Conservation (phyloP, 1,284 basidiomycete species). For the Gomphus sp. region DNA sequence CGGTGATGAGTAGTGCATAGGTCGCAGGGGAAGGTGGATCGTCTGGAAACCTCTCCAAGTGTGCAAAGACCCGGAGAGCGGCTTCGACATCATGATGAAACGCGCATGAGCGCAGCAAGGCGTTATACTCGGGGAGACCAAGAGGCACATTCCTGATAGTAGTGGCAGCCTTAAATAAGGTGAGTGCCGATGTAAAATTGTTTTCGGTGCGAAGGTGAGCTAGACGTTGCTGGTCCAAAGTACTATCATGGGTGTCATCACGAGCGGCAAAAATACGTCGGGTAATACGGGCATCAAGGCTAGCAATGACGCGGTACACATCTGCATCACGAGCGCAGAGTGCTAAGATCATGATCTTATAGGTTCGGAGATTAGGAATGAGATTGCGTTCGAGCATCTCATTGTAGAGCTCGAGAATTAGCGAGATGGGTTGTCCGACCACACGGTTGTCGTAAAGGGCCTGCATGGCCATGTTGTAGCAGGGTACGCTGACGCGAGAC, state of each 20-base stretch:
- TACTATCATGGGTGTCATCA: conserved; percentile 15
- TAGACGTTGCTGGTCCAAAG: conserved; percentile 27
- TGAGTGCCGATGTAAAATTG: conserved; percentile 64
- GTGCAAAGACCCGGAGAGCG: conserved; percentile 61
- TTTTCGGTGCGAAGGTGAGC: conserved; percentile 46
- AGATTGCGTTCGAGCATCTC: conserved; percentile 62
- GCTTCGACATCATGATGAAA: conserved; percentile 48
- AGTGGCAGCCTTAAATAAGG: conserved; percentile 58
- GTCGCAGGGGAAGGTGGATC: conserved; percentile 32
- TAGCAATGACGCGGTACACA: conserved; percentile 38
- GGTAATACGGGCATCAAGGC: conserved; percentile 32
- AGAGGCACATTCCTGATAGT: conserved; percentile 32
- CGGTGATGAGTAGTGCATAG: conserved; percentile 54
- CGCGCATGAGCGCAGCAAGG: conserved; percentile 60
- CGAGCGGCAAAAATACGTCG: conserved; percentile 1
- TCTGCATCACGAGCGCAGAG: conserved; percentile 71
- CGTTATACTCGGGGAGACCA: conserved; percentile 32
- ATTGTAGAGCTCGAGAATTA: conserved; percentile 67
- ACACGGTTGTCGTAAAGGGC: conserved; percentile 43
- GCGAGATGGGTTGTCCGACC: conserved; percentile 45
- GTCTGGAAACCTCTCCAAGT: conserved; percentile 42
- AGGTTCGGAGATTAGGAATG: conserved; percentile 61
- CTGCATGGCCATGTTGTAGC: conserved; percentile 62
- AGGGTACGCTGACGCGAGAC: conserved; percentile 20
- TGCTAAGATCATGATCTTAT: conserved; percentile 57